Conservation (phyloP, 106 monocot species). For the Phalaenopsis aphrodite region DNA sequence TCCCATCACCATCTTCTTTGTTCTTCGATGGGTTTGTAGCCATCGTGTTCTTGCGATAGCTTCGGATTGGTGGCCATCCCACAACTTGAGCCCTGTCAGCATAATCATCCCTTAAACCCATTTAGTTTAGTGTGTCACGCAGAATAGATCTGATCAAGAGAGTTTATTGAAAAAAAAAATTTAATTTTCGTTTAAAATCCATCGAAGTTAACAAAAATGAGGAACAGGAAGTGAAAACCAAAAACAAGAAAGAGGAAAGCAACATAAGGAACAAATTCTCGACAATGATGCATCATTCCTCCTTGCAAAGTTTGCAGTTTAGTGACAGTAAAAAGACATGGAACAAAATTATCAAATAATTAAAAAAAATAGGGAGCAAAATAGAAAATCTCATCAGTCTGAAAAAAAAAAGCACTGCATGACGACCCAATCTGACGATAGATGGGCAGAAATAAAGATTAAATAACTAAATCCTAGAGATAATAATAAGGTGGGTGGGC, state of each 20-base stretch:
- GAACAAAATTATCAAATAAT: no score
- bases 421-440: no score
- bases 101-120: background rate
- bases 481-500: no score
- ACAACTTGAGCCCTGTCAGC: slow-evolving; percentile 56
- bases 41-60: slow-evolving; percentile 61
- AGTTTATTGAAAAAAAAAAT: background rate
- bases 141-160: background rate
- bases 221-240: background rate
- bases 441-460: no score
- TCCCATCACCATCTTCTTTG: slow-evolving; percentile 35
- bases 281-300: background rate
- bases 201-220: background rate
- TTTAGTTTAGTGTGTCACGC: background rate
- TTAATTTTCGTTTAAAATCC: background rate
- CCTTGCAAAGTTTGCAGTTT: background rate
- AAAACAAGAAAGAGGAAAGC: background rate
- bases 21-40: slow-evolving; percentile 33
- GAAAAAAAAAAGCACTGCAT: no score
- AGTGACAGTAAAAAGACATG: no score
- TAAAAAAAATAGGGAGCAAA: no score
- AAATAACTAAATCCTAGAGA: no score
- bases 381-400: no score
- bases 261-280: background rate
- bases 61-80: slow-evolving; percentile 68